Base-by-base conservation (phyloP, 2,329 filamentous ascomycete genomes). In the Geosmithia putterillii region DNA sequence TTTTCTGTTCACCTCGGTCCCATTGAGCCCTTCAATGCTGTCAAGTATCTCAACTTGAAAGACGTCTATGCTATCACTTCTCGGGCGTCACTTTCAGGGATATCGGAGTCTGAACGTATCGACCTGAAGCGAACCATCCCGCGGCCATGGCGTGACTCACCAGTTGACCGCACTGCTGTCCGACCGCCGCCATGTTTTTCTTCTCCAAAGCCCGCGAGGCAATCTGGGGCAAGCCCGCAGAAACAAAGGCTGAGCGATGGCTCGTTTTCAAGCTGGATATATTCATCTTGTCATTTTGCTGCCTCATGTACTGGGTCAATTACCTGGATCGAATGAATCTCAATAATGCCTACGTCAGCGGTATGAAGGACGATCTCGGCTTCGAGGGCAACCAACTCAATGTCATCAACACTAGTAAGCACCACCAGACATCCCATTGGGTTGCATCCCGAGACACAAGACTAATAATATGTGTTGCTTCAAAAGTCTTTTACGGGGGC, bases 371-470 rank as follows among this genome's bases (percentile, higher is more conserved):
- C 22, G 58, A 61, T 12, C 49, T 61, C 1, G 42, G 52, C 1
- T 52, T 64, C 38, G 45, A 57, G 3, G 60, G 57, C 4, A 59
- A 67, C 34, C 57, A 71, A 53, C 47, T 62, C 39, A 62, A 59
- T 18, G 44, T 65, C 36, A 58, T 62, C 40, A 55, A 59, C 36
- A 62, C 60, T 4, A 60, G 64, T 21, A 61, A 63, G 19, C 60
- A 59, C 0, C 52, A 61, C 20, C 59, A 61, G 55, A 28, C 8
- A 20, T 21, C 25, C 22, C 9, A 34, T 23, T 9, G 17, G 15
- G 7, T 19, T 36, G 7, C 36, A 14, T 2, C 22, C 18, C 37
- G 9, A 21, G 8, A 6, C 17, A 8, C 17, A 38, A 18, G n/a
- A 25, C 23, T 25, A 10, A 25, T 10, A 25, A 25, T 25, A 10